A percentile compares a stretch with the other conserved stretches of the same genome.
phyloP scores from a whole-genome alignment of 2,329 filamentous ascomycete species.

The Neofusicoccum ribis region DNA sequence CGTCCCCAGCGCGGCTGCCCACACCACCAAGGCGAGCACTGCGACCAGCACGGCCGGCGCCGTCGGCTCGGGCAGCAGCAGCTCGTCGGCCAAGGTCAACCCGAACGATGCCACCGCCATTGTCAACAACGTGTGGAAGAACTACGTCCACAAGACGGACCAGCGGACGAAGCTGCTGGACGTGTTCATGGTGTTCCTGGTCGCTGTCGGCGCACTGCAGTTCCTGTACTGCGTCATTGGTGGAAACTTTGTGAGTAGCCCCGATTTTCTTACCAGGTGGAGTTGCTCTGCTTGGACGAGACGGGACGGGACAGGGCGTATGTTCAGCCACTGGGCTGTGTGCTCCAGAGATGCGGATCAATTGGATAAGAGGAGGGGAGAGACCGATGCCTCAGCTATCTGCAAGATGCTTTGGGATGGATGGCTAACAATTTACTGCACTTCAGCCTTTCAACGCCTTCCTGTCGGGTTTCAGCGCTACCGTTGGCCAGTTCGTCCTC shows the following conservation, averaged over 20 bases:
- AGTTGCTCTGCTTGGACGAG: too few species aligned
- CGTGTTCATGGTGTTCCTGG: constrained; percentile 83
- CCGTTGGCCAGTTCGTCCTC: constrained; percentile 95
- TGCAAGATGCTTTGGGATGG: background rate
- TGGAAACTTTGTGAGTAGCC: constrained; percentile 82
- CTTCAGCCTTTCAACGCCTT: constrained; percentile 96
- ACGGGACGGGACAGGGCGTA: background rate
- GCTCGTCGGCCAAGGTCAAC: constrained; percentile 29
- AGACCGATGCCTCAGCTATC: constrained; percentile 7
- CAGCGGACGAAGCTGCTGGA: constrained; percentile 93
- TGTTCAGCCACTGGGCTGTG: background rate
- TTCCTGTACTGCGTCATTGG: constrained; percentile 90
- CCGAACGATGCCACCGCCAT: constrained; percentile 57
- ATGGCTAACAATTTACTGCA: background rate
- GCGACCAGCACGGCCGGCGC: constrained; percentile 22
- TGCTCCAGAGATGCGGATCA: background rate
- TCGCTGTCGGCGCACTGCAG: constrained; percentile 83
- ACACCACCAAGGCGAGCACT: constrained; percentile 14
- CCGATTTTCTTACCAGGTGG: background rate
- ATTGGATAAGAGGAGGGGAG: background rate
- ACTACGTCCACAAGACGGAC: constrained; percentile 78
- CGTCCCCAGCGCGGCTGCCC: constrained; percentile 22
- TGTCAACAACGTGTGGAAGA: constrained; percentile 67
- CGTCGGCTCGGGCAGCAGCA: constrained; percentile 13
- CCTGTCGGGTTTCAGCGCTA: constrained; percentile 89